phyloP scores from a whole-genome alignment of 176 grass and related monocot genomes.

The Triticum turgidum region DNA sequence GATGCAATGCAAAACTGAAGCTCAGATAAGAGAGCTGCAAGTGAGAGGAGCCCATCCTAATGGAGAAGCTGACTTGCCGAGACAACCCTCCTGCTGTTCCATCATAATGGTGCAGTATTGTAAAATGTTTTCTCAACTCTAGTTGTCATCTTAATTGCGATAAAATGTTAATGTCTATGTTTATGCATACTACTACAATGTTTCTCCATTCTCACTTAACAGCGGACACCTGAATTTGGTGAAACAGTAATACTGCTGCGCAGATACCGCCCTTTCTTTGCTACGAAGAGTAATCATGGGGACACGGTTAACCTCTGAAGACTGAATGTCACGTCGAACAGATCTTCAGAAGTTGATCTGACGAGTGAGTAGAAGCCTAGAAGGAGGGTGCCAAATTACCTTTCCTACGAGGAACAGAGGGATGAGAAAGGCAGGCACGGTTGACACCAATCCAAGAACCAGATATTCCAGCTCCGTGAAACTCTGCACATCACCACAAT shows the following conservation, averaged over 20 bases:
- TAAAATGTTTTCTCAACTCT: background rate
- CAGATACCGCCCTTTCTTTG: background rate
- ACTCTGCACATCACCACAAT: constrained; percentile 48
- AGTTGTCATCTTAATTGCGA: background rate
- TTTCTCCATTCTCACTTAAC: background rate
- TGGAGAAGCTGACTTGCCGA: background rate
- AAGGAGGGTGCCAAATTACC: constrained; percentile 31
- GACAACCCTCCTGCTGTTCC: background rate
- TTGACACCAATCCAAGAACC: constrained; percentile 75
- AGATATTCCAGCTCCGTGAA: constrained; percentile 95
- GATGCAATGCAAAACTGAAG: background rate
- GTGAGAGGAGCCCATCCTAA: constrained; percentile 1
- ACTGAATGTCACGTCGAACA: background rate
- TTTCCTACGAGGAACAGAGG: constrained; percentile 83
- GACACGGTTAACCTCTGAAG: background rate
- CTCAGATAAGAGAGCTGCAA: background rate
- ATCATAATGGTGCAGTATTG: no score
- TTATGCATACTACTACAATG: background rate
- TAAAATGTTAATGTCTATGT: background rate
- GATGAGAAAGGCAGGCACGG: constrained; percentile 68
- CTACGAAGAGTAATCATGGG: background rate
- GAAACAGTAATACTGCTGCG: background rate
- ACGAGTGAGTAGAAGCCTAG: background rate
- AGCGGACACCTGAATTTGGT: background rate
- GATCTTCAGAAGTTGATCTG: background rate